Percentiles rank a stretch among this genome's conserved stretches.
These are phyloP conservation scores for Colletotrichum kahawae DNA, from an alignment of 2,329 filamentous ascomycete genomes.

Conservation along the genomic window DNA sequence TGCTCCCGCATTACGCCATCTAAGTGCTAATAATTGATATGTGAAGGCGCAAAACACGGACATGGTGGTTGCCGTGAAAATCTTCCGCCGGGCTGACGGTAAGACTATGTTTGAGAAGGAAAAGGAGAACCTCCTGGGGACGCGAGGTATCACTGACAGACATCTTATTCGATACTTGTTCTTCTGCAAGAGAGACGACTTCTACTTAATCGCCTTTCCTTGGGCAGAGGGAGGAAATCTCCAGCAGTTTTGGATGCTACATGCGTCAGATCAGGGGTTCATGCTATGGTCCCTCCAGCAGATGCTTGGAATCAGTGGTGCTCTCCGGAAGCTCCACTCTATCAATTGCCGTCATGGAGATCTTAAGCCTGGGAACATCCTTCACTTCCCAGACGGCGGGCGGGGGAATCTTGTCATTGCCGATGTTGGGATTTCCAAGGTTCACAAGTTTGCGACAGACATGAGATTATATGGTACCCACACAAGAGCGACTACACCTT, in stretches of 20 bases:
- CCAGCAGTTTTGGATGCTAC: not conserved
- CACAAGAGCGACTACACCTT: not conserved
- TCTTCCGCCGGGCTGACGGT: not conserved
- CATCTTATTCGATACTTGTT: not conserved
- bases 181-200: not conserved
- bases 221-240: slow-evolving; percentile 10
- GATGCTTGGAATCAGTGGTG: not conserved
- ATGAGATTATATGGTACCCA: not conserved
- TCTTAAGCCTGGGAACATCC: slow-evolving; percentile 5
- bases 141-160: not conserved
- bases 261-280: not conserved
- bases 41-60: not conserved
- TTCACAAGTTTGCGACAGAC: not conserved
- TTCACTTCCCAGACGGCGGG: not conserved
- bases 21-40: too few relatives aligned
- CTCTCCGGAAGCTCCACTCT: not conserved
- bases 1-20: not conserved
- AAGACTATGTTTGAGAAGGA: not conserved
- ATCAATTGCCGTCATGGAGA: slow-evolving; percentile 3
- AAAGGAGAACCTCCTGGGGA: not conserved
- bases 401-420: not conserved
- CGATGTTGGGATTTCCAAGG: not conserved
- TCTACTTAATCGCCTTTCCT: not conserved
- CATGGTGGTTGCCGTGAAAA: not conserved
- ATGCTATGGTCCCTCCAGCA: not conserved